Evolutionary conservation across 2,329 filamentous ascomycete genomes (phyloP).

Genomic region (Ascochyta lentis): DNA sequence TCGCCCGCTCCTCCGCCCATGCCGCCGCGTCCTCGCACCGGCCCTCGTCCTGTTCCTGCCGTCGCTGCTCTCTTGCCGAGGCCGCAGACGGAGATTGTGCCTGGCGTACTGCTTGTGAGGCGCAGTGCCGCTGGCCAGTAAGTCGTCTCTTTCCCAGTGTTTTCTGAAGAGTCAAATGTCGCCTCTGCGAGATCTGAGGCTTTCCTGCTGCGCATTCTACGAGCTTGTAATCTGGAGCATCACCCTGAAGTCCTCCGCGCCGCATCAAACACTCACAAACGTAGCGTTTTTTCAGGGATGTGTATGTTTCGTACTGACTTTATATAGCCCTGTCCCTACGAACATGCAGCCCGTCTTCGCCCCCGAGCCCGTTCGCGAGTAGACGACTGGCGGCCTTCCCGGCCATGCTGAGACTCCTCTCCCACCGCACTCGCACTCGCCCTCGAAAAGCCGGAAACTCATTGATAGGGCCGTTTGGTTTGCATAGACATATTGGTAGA

Average conservation of each 20-base stretch:
- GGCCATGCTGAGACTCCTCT: no score
- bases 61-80: not conserved
- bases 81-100: not conserved
- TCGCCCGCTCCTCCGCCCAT: not conserved
- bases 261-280: not conserved
- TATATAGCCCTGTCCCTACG: not conserved
- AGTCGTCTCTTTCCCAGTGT: not conserved
- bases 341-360: not conserved
- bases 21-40: not conserved
- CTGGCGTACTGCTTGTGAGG: constrained; percentile 3
- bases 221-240: not conserved
- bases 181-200: not conserved
- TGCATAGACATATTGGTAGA: no score
- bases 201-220: not conserved
- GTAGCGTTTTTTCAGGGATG: not conserved
- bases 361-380: not conserved
- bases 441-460: no score
- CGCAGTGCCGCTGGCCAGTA: constrained; percentile 2
- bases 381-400: no score
- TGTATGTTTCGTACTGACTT: not conserved
- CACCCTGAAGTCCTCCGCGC: not conserved
- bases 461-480: no score
- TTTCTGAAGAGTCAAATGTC: not conserved
- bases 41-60: not conserved
- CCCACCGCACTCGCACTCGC: not conserved